phyloP scores from a whole-genome alignment of 495 filamentous ascomycete genomes.

The Xylaria bambusicola region DNA sequence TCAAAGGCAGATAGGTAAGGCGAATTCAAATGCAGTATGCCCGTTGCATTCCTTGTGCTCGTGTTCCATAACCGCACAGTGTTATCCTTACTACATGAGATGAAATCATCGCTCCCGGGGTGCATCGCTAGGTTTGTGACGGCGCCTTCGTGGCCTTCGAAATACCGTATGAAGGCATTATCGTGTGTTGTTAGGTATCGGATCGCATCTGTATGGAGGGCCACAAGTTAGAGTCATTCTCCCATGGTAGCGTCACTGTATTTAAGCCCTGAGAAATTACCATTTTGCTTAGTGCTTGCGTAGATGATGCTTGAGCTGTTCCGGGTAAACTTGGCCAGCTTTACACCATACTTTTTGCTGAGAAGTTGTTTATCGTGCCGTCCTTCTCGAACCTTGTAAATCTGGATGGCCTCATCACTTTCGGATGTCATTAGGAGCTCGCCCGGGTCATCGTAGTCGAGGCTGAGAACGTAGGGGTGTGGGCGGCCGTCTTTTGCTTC shows the following conservation, averaged over 20 bases:
- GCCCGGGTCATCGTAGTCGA: constrained; percentile 95
- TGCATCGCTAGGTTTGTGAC: constrained; percentile 79
- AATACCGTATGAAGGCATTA: constrained; percentile 93
- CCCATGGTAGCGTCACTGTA: neutral
- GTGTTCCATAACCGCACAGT: constrained; percentile 88
- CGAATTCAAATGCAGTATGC: constrained; percentile 70
- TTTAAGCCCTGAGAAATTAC: constrained; percentile 37
- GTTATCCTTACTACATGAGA: constrained; percentile 86
- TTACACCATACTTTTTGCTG: constrained; percentile 92
- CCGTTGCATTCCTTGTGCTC: constrained; percentile 69
- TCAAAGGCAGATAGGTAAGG: constrained; percentile 88
- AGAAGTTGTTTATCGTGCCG: constrained; percentile 81
- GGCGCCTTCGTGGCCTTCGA: constrained; percentile 77
- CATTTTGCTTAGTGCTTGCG: constrained; percentile 91
- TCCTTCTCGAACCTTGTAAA: constrained; percentile 90
- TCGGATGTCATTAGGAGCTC: constrained; percentile 85
- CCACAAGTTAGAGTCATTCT: constrained; percentile 20
- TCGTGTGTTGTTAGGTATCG: constrained; percentile 92
- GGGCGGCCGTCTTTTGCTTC: constrained; percentile 43
- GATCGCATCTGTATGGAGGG: constrained; percentile 63
- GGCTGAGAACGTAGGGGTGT: constrained; percentile 57
- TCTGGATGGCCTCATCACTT: constrained; percentile 89
- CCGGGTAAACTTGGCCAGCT: constrained; percentile 92
- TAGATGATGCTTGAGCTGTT: constrained; percentile 86
- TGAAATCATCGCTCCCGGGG: constrained; percentile 79